Conservation (phyloP, 192 early-diverging fungal genomes). For the Coemansia sp. region DNA sequence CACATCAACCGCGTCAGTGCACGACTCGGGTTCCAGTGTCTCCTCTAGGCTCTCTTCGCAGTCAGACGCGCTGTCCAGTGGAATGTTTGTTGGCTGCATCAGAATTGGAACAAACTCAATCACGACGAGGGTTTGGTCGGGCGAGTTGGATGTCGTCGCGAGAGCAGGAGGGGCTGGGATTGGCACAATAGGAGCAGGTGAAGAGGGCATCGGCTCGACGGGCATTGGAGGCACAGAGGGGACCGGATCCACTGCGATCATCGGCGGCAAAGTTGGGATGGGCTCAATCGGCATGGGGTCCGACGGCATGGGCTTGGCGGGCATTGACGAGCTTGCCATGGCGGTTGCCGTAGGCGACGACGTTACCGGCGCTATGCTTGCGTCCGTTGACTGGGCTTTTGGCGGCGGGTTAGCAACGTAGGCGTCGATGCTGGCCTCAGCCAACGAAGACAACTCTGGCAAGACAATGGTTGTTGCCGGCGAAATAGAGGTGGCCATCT, state of each 20-base stretch:
- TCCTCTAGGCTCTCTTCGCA: neutral
- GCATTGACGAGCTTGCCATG: neutral
- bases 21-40: neutral
- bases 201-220: no score
- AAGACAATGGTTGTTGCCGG: neutral
- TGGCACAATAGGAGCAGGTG: neutral
- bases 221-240: neutral
- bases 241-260: neutral
- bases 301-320: constrained; percentile 8
- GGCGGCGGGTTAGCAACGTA: constrained; percentile 39
- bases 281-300: constrained; percentile 1
- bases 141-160: neutral
- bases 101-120: constrained; percentile 26
- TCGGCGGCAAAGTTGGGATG: neutral
- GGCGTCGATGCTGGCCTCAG: constrained; percentile 8
- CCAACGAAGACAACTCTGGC: neutral
- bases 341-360: neutral
- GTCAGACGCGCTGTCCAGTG: neutral
- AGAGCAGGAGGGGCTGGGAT: neutral
- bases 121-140: constrained; percentile 15
- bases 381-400: constrained; percentile 5
- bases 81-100: constrained; percentile 8
- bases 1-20: neutral
- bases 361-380: neutral
- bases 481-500: neutral